Evolutionary conservation across 176 grass and related monocot genomes (phyloP).

Genomic region (Cenchrus americanus): DNA sequence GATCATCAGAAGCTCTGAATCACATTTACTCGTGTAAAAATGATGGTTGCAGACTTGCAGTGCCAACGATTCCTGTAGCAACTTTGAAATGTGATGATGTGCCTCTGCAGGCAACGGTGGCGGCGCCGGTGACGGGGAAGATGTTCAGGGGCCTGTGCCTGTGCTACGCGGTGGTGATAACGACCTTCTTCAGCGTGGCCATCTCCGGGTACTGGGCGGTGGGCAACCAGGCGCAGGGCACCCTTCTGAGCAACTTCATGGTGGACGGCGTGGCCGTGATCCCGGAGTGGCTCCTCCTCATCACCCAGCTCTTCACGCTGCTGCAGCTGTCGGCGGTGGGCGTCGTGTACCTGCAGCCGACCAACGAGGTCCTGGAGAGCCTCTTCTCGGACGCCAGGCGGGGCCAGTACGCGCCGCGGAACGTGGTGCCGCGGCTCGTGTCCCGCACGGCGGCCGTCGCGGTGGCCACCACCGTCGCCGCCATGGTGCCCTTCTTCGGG

Average conservation of each 20-base stretch:
- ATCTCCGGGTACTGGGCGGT: conserved; percentile 97
- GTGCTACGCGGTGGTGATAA: conserved; percentile 74
- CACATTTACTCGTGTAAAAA: not conserved
- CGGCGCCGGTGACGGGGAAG: conserved; percentile 82
- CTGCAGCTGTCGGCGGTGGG: conserved; percentile 81
- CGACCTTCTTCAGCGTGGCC: conserved; percentile 92
- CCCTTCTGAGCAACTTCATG: conserved; percentile 75
- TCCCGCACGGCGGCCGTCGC: conserved; percentile 63
- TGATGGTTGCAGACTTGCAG: not conserved
- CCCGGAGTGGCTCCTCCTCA: conserved; percentile 63
- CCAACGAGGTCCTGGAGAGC: conserved; percentile 85
- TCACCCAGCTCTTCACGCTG: conserved; percentile 76
- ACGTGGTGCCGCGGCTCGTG: conserved; percentile 61
- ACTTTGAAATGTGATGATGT: not conserved
- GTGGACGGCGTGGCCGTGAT: conserved; percentile 58
- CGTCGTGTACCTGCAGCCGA: conserved; percentile 93
- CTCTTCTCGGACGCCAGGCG: conserved; percentile 62
- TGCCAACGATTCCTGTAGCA: not conserved
- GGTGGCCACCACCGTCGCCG: conserved; percentile 67
- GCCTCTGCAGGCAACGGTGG: conserved; percentile 65
- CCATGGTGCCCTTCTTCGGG: conserved; percentile 96
- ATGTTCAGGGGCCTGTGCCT: conserved; percentile 91
- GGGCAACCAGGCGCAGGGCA: conserved; percentile 65
- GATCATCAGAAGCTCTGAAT: not conserved
- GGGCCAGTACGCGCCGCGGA: conserved; percentile 65